phyloP scores from a whole-genome alignment of 176 grass and related monocot species.

The Hyparrhenia diplandra region DNA sequence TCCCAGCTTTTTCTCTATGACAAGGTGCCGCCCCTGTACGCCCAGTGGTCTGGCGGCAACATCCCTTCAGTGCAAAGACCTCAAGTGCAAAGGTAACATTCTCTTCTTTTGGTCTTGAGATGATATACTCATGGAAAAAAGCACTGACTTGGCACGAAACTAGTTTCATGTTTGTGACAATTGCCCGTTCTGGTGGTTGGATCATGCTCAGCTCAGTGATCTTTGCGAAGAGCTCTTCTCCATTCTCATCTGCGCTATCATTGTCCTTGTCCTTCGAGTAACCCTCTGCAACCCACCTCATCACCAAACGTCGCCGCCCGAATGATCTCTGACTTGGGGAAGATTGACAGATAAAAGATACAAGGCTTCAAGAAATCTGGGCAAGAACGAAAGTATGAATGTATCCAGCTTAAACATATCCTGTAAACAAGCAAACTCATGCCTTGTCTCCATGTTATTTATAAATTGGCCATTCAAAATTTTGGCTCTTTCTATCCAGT shows the following conservation, averaged over 20 bases:
- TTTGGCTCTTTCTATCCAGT: not conserved
- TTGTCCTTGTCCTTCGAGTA: not conserved
- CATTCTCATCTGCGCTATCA: not conserved
- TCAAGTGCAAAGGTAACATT: not conserved
- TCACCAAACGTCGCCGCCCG: not conserved
- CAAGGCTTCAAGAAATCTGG: not conserved
- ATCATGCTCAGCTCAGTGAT: not conserved
- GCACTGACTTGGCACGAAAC: not conserved
- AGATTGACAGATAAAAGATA: not conserved
- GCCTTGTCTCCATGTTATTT: not conserved
- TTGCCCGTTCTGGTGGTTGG: not conserved
- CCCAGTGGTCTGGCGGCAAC: not conserved
- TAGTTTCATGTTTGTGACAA: not conserved
- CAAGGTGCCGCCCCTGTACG: not conserved
- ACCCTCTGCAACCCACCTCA: not conserved
- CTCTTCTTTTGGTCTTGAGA: not conserved
- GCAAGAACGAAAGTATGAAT: not conserved
- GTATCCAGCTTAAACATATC: not conserved
- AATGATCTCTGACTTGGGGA: not conserved
- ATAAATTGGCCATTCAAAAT: not conserved
- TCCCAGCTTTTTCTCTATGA: not conserved
- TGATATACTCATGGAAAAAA: not conserved
- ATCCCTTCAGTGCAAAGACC: not conserved
- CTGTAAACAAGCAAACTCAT: not conserved
- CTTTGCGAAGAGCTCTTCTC: not conserved